Evolutionary conservation across 305 asterid species (phyloP), one percentile per base, ranked within the genome.

Genomic region (Fraxinus albicans): DNA sequence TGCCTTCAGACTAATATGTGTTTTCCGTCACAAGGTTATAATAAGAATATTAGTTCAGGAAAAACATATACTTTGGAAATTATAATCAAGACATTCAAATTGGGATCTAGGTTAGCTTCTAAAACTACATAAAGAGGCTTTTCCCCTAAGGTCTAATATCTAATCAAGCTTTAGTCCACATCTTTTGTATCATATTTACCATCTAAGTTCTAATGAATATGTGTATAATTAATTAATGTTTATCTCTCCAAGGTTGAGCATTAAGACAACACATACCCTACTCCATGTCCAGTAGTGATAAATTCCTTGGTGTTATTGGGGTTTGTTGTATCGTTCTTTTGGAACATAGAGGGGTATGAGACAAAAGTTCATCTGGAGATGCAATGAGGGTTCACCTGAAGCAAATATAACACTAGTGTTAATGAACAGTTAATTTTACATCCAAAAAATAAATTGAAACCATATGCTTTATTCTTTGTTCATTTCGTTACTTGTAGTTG

Each of bases 341-440:
- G 38, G 47, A 82, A 42, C 40, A 21, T 47, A 44, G 7, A 27
- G 50, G 74, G 47, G 2, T 25, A 70, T 25, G 79, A 10, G 73
- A 55, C 38, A 40, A 23, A 40, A 70, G 73, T 47, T 34, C 73
- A 69, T 35, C 76, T 44, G 40, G 23, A 73, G 29, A 29, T 38
- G 69, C 69, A 23, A 33, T 53, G 67, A 25, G 65, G 27, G 33
- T 84, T 84, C 38, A 44, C 35, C 78, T 29, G n/a, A 79, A 55
- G 25, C 27, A 2, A 17, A 33, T 17, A 40, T 60, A 29, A 29
- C 75, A 40, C 34, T 75, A 47, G n/a, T 4, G 38, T 50, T 23
- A 79, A 60, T 73, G 42, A 60, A 25, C 70, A 21, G 76, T 76
- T 38, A 34, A 34, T 75, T 44, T 80, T 35, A n/a, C 23, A 75